Base-by-base conservation (phyloP, 768 basidiomycete species). In the Galerina sulciceps region DNA sequence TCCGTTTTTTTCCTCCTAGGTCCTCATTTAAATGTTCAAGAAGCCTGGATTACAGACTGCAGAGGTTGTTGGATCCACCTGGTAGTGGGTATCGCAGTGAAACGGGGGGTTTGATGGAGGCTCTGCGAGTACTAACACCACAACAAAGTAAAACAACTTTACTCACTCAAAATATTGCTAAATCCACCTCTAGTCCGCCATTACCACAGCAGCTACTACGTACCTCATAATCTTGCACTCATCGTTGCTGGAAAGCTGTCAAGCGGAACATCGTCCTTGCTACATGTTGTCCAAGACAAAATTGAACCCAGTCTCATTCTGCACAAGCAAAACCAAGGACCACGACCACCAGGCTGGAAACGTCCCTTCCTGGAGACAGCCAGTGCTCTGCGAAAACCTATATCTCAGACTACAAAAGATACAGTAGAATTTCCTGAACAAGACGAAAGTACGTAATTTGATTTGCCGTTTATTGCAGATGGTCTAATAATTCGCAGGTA, bases 101-200 rank as follows among this genome's bases (percentile, higher is more conserved):
- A 81, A 99, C 96, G 0, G 97, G 97, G 18, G 97, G 97, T 23
- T 75, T 99, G 37, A 95, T 98, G 93, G 87, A 92, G 60, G 93
- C 93, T 2, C 76, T 99, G 22, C 85, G 97, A 22, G 83, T 88
- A 13, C 79, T 99, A 59, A 89, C 86, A 1, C 88, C 94, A 20
- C 88, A 97, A 63, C 89, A 97, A 80, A 97, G 95, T 96, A 73
- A 69, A 76, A 63, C 18, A 31, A 5, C 54, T 2, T 26, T 60
- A 60, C 41, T 58, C 17, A 31, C 31, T 26, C 54, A 46, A 10
- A 51, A n/a, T 50, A 50, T 23, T 45, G 17, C 40, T 45, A 38
- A 57, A 47, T 40, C 34, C 22, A 23, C 35, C 40, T 56, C n/a
- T 13, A 97, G 96, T 99, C 68, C 86, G 93, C 42, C 75, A 93